Conservation (phyloP, 148 eudicot genomes). For the Rhododendron henanense region DNA sequence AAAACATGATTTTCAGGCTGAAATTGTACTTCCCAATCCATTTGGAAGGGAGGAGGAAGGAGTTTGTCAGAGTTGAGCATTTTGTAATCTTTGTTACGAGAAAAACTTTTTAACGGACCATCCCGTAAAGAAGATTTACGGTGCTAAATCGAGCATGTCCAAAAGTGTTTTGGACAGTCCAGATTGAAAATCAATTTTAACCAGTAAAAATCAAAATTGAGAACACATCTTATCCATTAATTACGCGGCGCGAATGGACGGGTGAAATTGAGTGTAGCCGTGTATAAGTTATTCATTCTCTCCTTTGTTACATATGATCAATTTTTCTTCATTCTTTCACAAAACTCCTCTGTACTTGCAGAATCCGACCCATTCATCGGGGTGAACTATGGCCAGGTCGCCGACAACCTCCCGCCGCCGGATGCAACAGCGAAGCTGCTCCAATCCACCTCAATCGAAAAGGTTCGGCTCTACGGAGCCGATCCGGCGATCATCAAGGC, state of each 20-base stretch:
- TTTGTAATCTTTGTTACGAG: not conserved
- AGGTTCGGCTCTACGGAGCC: conserved; percentile 72
- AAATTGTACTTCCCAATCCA: too few relatives aligned
- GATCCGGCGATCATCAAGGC: conserved; percentile 82
- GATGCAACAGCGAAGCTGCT: conserved; percentile 60
- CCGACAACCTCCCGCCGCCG: conserved; percentile 87
- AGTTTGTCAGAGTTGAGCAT: too few relatives aligned
- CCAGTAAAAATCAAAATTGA: too few relatives aligned
- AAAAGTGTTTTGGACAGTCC: too few relatives aligned
- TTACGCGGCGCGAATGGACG: too few relatives aligned
- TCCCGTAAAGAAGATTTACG: too few relatives aligned
- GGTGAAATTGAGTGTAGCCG: accelerated
- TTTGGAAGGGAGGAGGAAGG: too few relatives aligned
- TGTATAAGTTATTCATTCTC: too few relatives aligned
- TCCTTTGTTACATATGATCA: not conserved
- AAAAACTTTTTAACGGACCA: too few relatives aligned
- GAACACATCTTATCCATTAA: too few relatives aligned
- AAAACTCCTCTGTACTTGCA: conserved; percentile 16
- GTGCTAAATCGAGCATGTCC: accelerated
- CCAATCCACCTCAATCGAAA: conserved; percentile 56
- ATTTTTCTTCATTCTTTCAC: not conserved
- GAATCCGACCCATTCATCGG: conserved; percentile 71
- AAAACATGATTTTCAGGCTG: too few relatives aligned
- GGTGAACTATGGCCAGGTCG: conserved; percentile 76
- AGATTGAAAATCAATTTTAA: too few relatives aligned